These are phyloP conservation scores for Meyerozyma carpophila DNA, from an alignment of 1,139 yeast species.

Conservation along the genomic window DNA sequence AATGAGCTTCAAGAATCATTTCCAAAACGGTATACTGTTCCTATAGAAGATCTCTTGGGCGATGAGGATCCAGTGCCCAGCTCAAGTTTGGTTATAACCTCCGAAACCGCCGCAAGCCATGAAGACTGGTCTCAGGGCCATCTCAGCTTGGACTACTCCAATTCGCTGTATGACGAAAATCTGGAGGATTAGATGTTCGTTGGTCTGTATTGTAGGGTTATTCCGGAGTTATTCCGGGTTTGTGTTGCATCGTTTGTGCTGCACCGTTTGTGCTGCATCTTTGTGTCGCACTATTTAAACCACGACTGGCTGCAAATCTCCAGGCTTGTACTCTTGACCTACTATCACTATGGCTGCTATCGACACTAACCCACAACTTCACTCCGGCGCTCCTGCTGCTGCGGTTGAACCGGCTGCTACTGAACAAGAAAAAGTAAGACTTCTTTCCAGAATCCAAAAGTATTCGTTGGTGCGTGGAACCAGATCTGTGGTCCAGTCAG, in stretches of 20 bases:
- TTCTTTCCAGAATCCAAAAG: background rate
- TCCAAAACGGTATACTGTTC: background rate
- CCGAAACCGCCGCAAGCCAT: background rate
- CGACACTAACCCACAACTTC: background rate
- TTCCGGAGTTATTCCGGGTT: background rate
- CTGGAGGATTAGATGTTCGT: too few relatives aligned
- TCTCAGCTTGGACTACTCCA: background rate
- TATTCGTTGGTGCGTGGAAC: background rate
- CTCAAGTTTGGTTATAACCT: background rate
- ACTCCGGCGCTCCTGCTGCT: background rate
- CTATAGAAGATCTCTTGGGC: background rate
- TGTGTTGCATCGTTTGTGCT: too few relatives aligned
- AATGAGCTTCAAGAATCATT: background rate
- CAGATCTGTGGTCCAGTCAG: background rate
- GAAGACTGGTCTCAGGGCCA: background rate
- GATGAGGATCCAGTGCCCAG: background rate
- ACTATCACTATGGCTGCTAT: background rate
- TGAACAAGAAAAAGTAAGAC: background rate
- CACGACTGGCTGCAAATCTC: background rate
- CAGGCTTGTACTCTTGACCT: background rate
- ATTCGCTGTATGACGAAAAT: background rate
- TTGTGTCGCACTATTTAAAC: background rate
- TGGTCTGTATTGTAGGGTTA: too few relatives aligned
- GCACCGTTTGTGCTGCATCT: background rate
- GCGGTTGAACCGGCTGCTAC: background rate